A percentile compares a stretch with the other conserved stretches of the same genome.
Evolutionary conservation across 139 green algal genomes (phyloP).

Genomic region (Chlamydomonas incerta): DNA sequence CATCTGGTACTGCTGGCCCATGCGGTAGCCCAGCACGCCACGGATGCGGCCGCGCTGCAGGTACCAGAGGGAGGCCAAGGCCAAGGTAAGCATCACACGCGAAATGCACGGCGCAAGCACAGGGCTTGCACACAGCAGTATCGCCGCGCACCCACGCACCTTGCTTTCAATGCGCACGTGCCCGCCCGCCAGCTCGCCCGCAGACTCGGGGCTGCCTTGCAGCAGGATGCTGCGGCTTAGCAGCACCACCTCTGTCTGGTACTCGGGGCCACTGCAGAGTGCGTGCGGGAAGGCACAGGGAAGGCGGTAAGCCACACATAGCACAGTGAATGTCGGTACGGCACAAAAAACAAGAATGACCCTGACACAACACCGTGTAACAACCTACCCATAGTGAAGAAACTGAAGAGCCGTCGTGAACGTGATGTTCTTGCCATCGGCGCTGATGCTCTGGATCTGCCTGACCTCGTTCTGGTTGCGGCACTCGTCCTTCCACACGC

Average conservation of each 20-base stretch:
- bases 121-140: neutral
- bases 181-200: neutral
- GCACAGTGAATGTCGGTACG: too few species aligned
- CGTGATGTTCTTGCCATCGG: conserved; percentile 42
- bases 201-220: neutral
- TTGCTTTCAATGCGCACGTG: conserved; percentile 25
- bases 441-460: conserved; percentile 32
- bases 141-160: neutral
- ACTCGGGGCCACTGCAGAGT: conserved; percentile 62
- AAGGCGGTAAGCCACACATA: neutral
- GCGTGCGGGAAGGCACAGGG: conserved; percentile 1
- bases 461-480: conserved; percentile 66
- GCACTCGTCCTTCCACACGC: conserved; percentile 59
- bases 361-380: neutral
- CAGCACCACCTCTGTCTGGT: conserved; percentile 64
- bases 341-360: too few species aligned
- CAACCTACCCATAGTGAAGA: conserved; percentile 54
- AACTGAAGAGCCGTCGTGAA: conserved; percentile 33
- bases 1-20: neutral
- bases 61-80: neutral
- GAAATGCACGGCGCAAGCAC: neutral
- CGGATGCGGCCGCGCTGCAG: neutral
- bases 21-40: neutral
- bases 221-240: conserved; percentile 60
- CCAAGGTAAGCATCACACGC: neutral